Conservation (phyloP, 2,329 filamentous ascomycete species). For the Fusarium buharicum region DNA sequence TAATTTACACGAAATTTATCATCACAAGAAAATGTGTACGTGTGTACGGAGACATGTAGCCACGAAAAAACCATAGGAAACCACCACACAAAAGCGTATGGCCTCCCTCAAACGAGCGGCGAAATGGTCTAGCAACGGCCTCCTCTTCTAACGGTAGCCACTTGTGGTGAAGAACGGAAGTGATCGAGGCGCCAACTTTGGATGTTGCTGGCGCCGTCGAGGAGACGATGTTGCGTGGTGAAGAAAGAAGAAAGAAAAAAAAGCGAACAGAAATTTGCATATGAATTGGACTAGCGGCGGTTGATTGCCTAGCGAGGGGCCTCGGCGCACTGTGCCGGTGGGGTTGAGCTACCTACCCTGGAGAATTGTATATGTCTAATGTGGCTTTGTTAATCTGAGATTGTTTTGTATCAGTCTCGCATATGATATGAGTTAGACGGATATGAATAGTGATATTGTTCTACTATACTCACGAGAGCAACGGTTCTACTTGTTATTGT, state of each 20-base stretch:
- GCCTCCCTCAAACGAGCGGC: constrained; percentile 59
- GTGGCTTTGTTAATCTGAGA: not conserved
- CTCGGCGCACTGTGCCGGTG: constrained; percentile 6
- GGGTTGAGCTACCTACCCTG: not conserved
- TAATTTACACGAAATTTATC: not conserved
- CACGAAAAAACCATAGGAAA: constrained; percentile 57
- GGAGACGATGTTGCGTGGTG: constrained; percentile 49
- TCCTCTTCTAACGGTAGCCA: constrained; percentile 34
- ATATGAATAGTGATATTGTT: no score
- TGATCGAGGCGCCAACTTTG: constrained; percentile 42
- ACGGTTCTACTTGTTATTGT: not conserved
- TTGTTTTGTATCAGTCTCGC: not conserved
- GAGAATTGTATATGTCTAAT: not conserved
- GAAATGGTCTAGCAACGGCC: constrained; percentile 52
- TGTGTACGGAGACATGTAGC: constrained; percentile 49
- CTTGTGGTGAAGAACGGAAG: constrained; percentile 39
- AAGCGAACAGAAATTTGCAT: constrained; percentile 15
- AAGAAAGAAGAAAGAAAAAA: constrained; percentile 29
- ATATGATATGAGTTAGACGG: no score
- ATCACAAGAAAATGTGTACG: constrained; percentile 21
- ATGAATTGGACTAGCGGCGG: constrained; percentile 23
- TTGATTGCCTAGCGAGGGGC: constrained; percentile 14
- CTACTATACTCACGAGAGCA: constrained; percentile 19
- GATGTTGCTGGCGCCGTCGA: constrained; percentile 40
- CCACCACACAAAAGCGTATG: constrained; percentile 53